phyloP scores from a whole-genome alignment of 2,329 filamentous ascomycete genomes.

The Alternaria novae-zelandiae region DNA sequence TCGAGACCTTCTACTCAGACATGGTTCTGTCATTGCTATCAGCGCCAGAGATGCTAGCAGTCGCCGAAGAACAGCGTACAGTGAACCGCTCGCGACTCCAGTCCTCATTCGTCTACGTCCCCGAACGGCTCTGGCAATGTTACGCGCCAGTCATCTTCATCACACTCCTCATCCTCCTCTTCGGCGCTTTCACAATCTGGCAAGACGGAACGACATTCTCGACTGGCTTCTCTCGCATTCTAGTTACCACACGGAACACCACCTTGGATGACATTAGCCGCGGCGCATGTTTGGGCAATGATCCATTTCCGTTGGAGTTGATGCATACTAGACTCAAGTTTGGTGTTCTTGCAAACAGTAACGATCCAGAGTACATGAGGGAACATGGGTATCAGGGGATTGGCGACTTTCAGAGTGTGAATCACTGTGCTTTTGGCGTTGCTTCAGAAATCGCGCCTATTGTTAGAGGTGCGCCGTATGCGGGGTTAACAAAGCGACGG shows the following conservation, averaged over 20 bases:
- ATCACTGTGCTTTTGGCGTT: conserved; percentile 43
- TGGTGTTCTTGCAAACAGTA: conserved; percentile 43
- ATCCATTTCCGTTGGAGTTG: conserved; percentile 48
- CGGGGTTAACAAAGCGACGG: conserved; percentile 19
- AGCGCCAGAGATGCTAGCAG: conserved; percentile 40
- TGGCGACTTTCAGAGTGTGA: conserved; percentile 19
- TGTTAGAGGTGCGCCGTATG: conserved; percentile 29
- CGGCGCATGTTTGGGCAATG: conserved; percentile 49
- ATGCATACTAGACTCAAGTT: conserved; percentile 47
- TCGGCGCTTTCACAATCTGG: conserved; percentile 38
- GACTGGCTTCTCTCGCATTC: conserved; percentile 42
- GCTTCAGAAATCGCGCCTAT: conserved; percentile 34
- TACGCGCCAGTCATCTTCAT: conserved; percentile 43
- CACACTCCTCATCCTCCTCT: conserved; percentile 33
- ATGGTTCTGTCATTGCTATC: conserved; percentile 46
- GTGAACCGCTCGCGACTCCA: conserved; percentile 33
- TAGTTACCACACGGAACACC: conserved; percentile 45
- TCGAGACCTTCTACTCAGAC: conserved; percentile 42
- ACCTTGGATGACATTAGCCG: conserved; percentile 49
- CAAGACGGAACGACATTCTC: conserved; percentile 46
- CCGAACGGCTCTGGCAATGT: conserved; percentile 41
- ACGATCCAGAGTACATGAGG: conserved; percentile 29
- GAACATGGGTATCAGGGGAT: conserved; percentile 25
- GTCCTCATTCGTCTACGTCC: conserved; percentile 42
- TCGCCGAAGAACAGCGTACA: conserved; percentile 14